Conservation (phyloP, 306 rosid genomes). For the Cicer chorassanicum region DNA sequence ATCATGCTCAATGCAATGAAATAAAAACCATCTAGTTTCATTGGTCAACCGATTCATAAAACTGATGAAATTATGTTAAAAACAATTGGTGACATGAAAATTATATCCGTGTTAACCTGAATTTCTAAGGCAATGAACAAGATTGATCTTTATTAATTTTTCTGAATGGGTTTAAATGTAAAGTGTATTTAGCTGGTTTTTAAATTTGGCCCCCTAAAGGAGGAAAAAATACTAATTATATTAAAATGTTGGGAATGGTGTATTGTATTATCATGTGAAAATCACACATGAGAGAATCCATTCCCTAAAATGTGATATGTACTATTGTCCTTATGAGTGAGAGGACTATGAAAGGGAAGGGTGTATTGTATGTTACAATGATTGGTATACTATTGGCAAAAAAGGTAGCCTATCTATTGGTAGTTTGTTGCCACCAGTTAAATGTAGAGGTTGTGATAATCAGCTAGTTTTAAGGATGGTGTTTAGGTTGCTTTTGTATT, state of each 20-base stretch:
- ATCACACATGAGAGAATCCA: too few relatives aligned
- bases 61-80: background rate
- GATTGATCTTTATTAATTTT: background rate
- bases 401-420: background rate
- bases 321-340: background rate
- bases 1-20: background rate
- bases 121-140: background rate
- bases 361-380: background rate
- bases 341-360: background rate
- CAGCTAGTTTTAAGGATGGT: background rate
- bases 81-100: background rate
- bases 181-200: background rate
- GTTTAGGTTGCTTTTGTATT: slow-evolving; percentile 16
- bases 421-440: background rate
- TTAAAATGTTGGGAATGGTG: too few relatives aligned
- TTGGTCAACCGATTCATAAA: background rate
- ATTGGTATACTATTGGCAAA: background rate
- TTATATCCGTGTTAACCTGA: background rate
- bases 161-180: background rate
- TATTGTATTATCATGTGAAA: too few relatives aligned
- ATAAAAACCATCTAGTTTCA: background rate
- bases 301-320: too few relatives aligned
- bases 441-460: background rate
- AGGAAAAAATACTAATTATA: too few relatives aligned
- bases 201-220: background rate